Evolutionary conservation across 2,329 filamentous ascomycete species (phyloP), one percentile per base, ranked within the genome.

Genomic region (Penicillium sp.): DNA sequence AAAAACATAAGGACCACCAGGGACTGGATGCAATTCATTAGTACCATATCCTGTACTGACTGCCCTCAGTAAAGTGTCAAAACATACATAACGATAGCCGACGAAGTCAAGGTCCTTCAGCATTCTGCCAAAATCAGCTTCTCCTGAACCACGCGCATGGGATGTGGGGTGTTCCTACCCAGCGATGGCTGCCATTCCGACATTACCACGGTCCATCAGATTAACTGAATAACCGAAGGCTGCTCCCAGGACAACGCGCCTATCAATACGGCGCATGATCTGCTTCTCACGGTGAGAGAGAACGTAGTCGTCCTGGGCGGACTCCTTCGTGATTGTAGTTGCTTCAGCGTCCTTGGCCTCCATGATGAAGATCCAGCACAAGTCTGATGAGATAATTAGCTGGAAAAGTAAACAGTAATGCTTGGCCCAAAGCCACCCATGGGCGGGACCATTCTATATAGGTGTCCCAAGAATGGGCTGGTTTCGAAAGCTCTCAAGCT

Each of bases 111-210:
- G 57, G 8, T 75, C 73, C 34, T 58, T 55, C 4, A 60, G 59
- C 71, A 77, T 73, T 10, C 71, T 93, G 5, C 86, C 3, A 5
- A 31, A 20, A 47, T 47, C 7, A n/a, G 22, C 28, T 47, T 10
- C 43, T 28, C 14, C 4, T 31, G 22, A 22, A 31, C 2, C 17
- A 10, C 10, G 15, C 5, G 15, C 15, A 11, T n/a, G n/a, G 1
- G 5, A n/a, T 15, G 12, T 31, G 5, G 7, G 15, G 14, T n/a
- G 14, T 34, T 34, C 48, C n/a, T 50, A 63, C 57, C 63, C 63
- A 15, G 62, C 62, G 34, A 64, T 58, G 17, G 55, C 57, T 20
- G 64, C 64, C 52, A 52, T 58, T 17, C 59, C 64, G 12, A 66
- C 14, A 52, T 66, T 63, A 6, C 58, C 64, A 17, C 58, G 47